Percentiles rank a stretch among this genome's conserved stretches.
These are phyloP conservation scores for Solanum hybrid DNA, from an alignment of 305 asterid species.

Conservation along the genomic window DNA sequence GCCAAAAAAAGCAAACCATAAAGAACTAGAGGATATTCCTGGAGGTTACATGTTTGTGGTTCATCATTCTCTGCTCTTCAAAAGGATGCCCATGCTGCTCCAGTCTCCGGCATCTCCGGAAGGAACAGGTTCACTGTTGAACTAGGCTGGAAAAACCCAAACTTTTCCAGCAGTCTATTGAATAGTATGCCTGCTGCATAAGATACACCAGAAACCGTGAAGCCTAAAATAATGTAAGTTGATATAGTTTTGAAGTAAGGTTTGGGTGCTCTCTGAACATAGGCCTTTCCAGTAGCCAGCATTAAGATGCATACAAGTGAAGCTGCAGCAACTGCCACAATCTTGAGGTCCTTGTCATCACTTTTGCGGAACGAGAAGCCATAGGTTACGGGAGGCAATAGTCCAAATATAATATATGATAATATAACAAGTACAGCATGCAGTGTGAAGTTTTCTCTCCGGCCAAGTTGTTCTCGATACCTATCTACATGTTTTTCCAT, in stretches of 20 bases:
- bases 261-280: conserved; percentile 44
- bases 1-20: background rate
- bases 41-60: background rate
- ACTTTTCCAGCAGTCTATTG: conserved; percentile 44
- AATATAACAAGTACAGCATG: conserved; percentile 42
- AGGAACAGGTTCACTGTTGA: conserved; percentile 15
- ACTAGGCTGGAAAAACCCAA: conserved; percentile 43
- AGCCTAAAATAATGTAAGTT: conserved; percentile 39
- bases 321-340: conserved; percentile 45
- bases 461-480: conserved; percentile 62
- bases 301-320: conserved; percentile 47
- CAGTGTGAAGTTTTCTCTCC: conserved; percentile 46
- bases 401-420: conserved; percentile 60
- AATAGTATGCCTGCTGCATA: conserved; percentile 56
- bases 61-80: conserved; percentile 11
- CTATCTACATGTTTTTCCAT: conserved; percentile 33
- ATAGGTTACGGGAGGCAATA: conserved; percentile 47
- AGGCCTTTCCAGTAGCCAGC: conserved; percentile 55
- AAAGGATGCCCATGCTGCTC: conserved; percentile 40
- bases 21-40: background rate
- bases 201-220: conserved; percentile 53
- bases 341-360: conserved; percentile 56
- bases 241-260: conserved; percentile 43
- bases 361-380: conserved; percentile 60
- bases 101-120: conserved; percentile 16